Evolutionary conservation across 352 stramenopile species (phyloP).

Genomic region (Thalassiosira hispida): DNA sequence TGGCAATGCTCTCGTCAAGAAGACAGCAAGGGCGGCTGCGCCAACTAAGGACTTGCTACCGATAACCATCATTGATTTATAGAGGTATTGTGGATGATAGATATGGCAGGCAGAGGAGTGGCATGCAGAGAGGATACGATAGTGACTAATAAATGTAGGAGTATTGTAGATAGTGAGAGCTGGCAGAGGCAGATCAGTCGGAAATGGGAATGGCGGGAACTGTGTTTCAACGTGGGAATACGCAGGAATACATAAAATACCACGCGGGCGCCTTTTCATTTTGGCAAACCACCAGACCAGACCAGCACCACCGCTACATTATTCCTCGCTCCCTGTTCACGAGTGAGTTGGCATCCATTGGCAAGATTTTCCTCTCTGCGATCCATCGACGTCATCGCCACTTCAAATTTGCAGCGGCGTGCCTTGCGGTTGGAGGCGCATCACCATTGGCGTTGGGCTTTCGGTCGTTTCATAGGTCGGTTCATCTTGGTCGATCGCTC

Average conservation of each 20-base stretch:
- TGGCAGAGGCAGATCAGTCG: too few relatives aligned
- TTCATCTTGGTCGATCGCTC: neutral
- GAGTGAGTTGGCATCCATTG: neutral
- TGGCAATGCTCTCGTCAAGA: neutral
- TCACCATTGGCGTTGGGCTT: constrained; percentile 19
- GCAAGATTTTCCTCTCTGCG: constrained; percentile 6
- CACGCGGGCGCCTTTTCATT: too few relatives aligned
- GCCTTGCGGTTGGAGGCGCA: constrained; percentile 8
- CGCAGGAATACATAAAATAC: too few relatives aligned
- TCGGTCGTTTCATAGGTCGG: neutral
- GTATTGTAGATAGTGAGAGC: too few relatives aligned
- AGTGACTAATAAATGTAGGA: too few relatives aligned
- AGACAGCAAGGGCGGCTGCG: neutral
- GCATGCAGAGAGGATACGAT: too few relatives aligned
- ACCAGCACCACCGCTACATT: neutral
- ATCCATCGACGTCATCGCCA: neutral
- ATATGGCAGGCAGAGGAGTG: too few relatives aligned
- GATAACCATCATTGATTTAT: constrained; percentile 1
- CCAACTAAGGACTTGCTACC: neutral
- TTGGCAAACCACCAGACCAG: too few relatives aligned
- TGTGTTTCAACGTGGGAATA: too few relatives aligned
- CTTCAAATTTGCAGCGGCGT: constrained; percentile 6
- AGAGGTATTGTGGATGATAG: too few relatives aligned
- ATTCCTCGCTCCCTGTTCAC: neutral
- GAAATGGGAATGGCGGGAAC: too few relatives aligned